phyloP scores from a whole-genome alignment of 73 alveolate species.

The Tetrahymena elliotti region DNA sequence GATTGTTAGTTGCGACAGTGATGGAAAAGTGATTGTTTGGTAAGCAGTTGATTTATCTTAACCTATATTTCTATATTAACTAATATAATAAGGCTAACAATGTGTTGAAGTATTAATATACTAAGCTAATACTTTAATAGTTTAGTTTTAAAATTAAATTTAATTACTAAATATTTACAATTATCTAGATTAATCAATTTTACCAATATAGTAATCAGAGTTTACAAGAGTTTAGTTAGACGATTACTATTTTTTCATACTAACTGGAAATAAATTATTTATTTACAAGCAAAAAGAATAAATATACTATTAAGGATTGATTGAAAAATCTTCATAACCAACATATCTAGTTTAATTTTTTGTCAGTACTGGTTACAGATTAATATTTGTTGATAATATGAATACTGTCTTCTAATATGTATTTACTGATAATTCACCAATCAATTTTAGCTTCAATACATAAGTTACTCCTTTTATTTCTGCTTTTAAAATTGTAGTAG shows the following conservation, averaged over 20 bases:
- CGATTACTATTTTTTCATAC: not conserved
- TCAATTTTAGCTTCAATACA: too few species aligned
- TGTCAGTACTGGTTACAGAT: not conserved
- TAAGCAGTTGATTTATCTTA: not conserved
- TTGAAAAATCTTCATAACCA: not conserved
- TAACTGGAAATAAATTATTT: not conserved
- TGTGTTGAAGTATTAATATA: not conserved
- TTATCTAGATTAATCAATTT: not conserved
- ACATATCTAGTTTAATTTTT: not conserved
- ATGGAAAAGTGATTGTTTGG: not conserved
- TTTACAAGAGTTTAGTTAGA: not conserved
- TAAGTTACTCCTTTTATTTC: not conserved
- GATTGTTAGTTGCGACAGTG: not conserved
- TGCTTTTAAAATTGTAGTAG: not conserved
- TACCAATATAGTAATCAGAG: not conserved
- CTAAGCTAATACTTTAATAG: not conserved
- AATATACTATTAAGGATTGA: not conserved
- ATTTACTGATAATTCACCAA: not conserved
- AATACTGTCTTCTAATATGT: not conserved
- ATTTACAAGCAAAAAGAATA: not conserved
- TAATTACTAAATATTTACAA: not conserved
- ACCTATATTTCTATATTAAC: not conserved
- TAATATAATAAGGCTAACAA: not conserved
- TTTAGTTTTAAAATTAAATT: not conserved
- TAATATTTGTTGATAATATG: not conserved